phyloP scores from a whole-genome alignment of 352 stramenopile genomes.

The Phytophthora pluvialis region DNA sequence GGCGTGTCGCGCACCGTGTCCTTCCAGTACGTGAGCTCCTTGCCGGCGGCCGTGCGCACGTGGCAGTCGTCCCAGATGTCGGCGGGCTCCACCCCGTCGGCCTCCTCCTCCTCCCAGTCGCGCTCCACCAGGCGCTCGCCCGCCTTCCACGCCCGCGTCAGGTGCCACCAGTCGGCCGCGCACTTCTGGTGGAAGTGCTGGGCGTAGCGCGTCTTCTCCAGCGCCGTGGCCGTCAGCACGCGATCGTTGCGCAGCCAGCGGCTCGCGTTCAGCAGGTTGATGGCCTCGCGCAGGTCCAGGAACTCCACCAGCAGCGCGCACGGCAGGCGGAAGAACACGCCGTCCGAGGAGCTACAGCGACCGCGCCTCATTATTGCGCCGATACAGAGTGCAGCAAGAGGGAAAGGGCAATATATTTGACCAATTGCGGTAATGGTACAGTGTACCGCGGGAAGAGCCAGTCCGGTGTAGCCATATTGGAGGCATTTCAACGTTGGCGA shows the following conservation, averaged over 20 bases:
- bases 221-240: constrained; percentile 48
- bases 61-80: constrained; percentile 56
- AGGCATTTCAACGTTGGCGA: constrained; percentile 20
- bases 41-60: constrained; percentile 29
- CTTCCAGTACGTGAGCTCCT: constrained; percentile 47
- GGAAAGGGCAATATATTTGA: constrained; percentile 15
- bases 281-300: constrained; percentile 50
- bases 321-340: constrained; percentile 47
- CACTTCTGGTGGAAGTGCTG: constrained; percentile 65
- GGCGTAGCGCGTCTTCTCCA: constrained; percentile 54
- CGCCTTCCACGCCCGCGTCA: constrained; percentile 49
- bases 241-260: constrained; percentile 46
- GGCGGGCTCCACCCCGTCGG: neutral
- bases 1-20: constrained; percentile 46
- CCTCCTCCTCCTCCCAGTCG: constrained; percentile 58
- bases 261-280: constrained; percentile 57
- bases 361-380: constrained; percentile 25
- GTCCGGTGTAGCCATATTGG: constrained; percentile 13
- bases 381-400: constrained; percentile 7
- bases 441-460: constrained; percentile 10
- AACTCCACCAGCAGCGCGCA: constrained; percentile 52
- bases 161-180: constrained; percentile 61
- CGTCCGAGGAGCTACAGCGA: constrained; percentile 5
- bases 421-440: constrained; percentile 7
- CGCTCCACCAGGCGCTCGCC: constrained; percentile 40